Evolutionary conservation across 495 filamentous ascomycete genomes (phyloP), one percentile per base, ranked within the genome.

Genomic region (Podospora bellae-mahoneyi): DNA sequence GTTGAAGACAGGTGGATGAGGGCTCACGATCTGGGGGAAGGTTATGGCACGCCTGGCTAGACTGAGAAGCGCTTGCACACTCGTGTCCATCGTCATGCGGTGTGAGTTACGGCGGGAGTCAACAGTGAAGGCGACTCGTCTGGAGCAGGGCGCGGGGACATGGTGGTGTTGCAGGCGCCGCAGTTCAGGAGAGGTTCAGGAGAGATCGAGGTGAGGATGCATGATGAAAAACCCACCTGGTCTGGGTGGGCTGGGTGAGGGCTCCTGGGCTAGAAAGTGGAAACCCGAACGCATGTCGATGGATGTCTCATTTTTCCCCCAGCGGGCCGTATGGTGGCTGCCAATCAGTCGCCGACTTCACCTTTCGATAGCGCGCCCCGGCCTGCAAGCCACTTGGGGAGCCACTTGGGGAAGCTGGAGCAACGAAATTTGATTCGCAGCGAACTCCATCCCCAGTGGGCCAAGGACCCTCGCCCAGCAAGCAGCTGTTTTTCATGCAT

Each of bases 301-400:
- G 66, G 59, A 48, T 68, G 66, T 68, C 66, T 63, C 53, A 64
- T 64, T 64, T 64, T 67, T 67, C 60, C 23, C n/a, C 60, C 60
- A 28, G 30, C 16, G 27, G 15, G 20, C 26, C 26, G 32, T 19
- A 32, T 32, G 20, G 6, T 58, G n/a, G 28, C 39, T 55, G 65
- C 65, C 65, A 66, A 66, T 66, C 65, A 66, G 39, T 62, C 7
- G 19, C 65, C 16, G 65, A 61, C 60, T 30, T 39, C 26, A 19
- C 56, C 58, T 48, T 15, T 66, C 28, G 58, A 27, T 58, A 58
- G 55, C 55, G 55, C 55, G 55, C 55, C 3, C 55, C n/a, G 55
- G 23, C n/a, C 55, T 58, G 55, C 55, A 58, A 58, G 55, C 55
- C 55, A 58, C 55, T 58, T 58, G n/a, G 20, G 23, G 55, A 58